Percentiles rank a stretch among this genome's conserved stretches.
phyloP scores from a whole-genome alignment of 805 yeast genomes.

The Schwanniomyces pseudopolymorphus region DNA sequence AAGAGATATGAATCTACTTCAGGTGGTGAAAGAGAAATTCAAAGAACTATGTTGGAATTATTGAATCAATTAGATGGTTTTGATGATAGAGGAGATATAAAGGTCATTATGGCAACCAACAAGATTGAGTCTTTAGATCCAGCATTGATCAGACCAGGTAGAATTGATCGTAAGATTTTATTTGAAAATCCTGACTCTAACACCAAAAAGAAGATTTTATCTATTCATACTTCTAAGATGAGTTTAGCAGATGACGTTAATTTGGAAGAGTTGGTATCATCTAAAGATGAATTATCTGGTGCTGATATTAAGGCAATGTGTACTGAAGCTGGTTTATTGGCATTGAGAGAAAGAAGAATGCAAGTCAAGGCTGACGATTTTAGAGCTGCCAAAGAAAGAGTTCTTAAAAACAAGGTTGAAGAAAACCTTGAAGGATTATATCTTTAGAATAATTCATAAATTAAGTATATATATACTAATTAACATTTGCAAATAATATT shows the following conservation, averaged over 20 bases:
- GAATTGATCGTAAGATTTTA: slow-evolving; percentile 93
- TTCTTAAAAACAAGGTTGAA: slow-evolving; percentile 93
- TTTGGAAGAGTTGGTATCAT: slow-evolving; percentile 80
- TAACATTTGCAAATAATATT: neutral
- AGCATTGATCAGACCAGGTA: slow-evolving; percentile 93
- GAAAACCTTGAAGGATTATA: slow-evolving; percentile 94
- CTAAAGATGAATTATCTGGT: slow-evolving; percentile 93
- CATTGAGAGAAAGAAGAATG: slow-evolving; percentile 95
- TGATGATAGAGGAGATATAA: slow-evolving; percentile 95
- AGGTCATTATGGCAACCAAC: slow-evolving; percentile 97
- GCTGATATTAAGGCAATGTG: slow-evolving; percentile 98
- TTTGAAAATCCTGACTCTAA: slow-evolving; percentile 94
- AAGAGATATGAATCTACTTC: slow-evolving; percentile 95
- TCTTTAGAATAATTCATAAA: slow-evolving; percentile 39
- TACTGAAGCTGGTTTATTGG: slow-evolving; percentile 95
- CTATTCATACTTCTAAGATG: slow-evolving; percentile 93
- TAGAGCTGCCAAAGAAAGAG: slow-evolving; percentile 90
- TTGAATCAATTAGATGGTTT: slow-evolving; percentile 95
- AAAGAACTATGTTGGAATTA: slow-evolving; percentile 95
- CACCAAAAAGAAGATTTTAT: slow-evolving; percentile 88
- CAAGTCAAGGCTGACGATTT: slow-evolving; percentile 94
- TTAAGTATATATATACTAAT: neutral
- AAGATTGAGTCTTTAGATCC: slow-evolving; percentile 93
- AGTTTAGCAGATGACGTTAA: slow-evolving; percentile 84
- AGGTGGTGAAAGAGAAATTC: slow-evolving; percentile 97